A percentile compares a stretch with the other conserved stretches of the same genome.
Conservation (phyloP, 768 basidiomycete species). For the Macrocybe gigantea region DNA sequence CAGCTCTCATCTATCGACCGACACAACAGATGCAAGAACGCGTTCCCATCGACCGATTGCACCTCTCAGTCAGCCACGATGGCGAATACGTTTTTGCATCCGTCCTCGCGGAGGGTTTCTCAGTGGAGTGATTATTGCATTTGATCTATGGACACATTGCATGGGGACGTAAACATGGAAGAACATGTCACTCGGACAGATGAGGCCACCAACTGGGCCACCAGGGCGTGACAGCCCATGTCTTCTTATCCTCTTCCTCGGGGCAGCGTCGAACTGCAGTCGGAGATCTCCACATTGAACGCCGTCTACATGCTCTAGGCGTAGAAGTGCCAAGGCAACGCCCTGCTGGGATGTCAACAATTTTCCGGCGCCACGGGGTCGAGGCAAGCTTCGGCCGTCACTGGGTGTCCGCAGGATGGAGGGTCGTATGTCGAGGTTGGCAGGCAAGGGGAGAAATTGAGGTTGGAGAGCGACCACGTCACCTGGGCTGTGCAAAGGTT, state of each 20-base stretch:
- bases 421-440: conserved; percentile 33
- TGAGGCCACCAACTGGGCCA: conserved; percentile 65
- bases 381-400: conserved; percentile 31
- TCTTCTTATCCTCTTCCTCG: conserved; percentile 17
- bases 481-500: conserved; percentile 8
- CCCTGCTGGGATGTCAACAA: conserved; percentile 55
- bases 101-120: conserved; percentile 51
- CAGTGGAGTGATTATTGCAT: conserved; percentile 1
- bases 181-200: conserved; percentile 10
- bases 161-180: neutral
- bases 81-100: conserved; percentile 69
- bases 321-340: conserved; percentile 73
- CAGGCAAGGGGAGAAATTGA: conserved; percentile 19
- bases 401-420: conserved; percentile 14
- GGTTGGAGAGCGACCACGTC: conserved; percentile 7
- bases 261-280: conserved; percentile 32
- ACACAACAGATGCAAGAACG: too few relatives aligned
- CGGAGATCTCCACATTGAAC: conserved; percentile 41
- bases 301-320: conserved; percentile 68
- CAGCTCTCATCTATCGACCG: conserved; percentile 36
- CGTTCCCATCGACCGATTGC: conserved; percentile 30
- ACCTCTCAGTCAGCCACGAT: conserved; percentile 79
- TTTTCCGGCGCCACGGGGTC: conserved; percentile 71
- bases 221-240: conserved; percentile 51
- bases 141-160: conserved; percentile 4